Evolutionary conservation across 2,329 filamentous ascomycete genomes (phyloP).

Genomic region (Chaetoscypha palmicola): DNA sequence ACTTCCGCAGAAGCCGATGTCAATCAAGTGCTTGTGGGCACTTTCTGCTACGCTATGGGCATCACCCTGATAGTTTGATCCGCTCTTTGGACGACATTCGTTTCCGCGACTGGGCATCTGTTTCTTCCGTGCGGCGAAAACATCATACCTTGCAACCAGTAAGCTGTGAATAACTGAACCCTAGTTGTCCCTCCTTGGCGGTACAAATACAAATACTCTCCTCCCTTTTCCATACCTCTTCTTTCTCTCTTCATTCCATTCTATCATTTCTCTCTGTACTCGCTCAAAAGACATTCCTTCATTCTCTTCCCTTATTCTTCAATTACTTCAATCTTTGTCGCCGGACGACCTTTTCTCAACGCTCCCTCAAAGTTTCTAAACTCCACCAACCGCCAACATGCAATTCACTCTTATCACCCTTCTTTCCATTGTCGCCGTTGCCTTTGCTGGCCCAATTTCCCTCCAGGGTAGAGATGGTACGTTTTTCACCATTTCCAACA

Average conservation of each 20-base stretch:
- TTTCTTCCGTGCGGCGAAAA: constrained; percentile 15
- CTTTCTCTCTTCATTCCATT: constrained; percentile 12
- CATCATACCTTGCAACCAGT: constrained; percentile 3
- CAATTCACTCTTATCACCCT: constrained; percentile 26
- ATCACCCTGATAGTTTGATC: constrained; percentile 15
- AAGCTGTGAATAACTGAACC: too few relatives aligned
- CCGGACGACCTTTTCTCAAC: constrained; percentile 25
- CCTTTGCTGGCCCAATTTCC: constrained; percentile 21
- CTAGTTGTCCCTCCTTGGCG: constrained; percentile 17
- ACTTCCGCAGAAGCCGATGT: constrained; percentile 3
- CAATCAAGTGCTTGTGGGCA: not conserved
- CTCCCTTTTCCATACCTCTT: constrained; percentile 5
- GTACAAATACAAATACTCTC: constrained; percentile 19
- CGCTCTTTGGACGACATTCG: constrained; percentile 8
- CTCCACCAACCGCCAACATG: constrained; percentile 21
- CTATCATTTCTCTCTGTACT: constrained; percentile 11
- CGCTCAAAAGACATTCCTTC: constrained; percentile 15
- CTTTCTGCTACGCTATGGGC: constrained; percentile 13
- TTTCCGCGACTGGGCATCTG: constrained; percentile 7
- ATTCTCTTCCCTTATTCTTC: constrained; percentile 14
- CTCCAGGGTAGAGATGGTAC: constrained; percentile 21
- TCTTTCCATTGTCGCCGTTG: constrained; percentile 25
- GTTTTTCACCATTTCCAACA: constrained; percentile 1
- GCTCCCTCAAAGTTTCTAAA: constrained; percentile 9
- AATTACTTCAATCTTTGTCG: constrained; percentile 22